These are phyloP conservation scores for Voacanga thouarsii DNA, from an alignment of 257 asterid genomes.

Conservation along the genomic window DNA sequence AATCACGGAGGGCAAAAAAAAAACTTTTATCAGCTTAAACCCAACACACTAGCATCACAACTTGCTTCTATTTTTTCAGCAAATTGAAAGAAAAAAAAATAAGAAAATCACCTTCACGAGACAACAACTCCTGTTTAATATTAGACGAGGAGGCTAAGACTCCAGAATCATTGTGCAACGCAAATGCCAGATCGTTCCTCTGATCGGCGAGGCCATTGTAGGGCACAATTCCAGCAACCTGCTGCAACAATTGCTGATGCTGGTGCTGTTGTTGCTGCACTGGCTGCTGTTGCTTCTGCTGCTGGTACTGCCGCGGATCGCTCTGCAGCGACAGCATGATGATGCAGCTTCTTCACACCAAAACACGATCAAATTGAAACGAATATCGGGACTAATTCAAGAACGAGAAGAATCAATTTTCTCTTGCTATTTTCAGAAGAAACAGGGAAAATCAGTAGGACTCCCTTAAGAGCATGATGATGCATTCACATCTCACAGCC, in stretches of 20 bases:
- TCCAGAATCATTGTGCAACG: constrained; percentile 26
- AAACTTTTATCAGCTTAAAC: neutral
- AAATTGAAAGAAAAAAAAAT: neutral
- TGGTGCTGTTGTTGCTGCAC: constrained; percentile 29
- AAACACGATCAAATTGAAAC: neutral
- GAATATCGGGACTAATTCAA: neutral
- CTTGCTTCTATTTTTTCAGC: neutral
- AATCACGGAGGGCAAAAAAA: neutral
- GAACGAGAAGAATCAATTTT: neutral
- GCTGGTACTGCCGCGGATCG: constrained; percentile 71
- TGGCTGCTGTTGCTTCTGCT: constrained; percentile 50
- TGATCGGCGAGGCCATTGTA: constrained; percentile 23
- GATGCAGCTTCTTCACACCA: neutral
- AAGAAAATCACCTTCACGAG: constrained; percentile 56
- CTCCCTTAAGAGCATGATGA: neutral
- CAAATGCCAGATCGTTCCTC: constrained; percentile 27
- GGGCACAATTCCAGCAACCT: constrained; percentile 18
- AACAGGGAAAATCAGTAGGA: neutral
- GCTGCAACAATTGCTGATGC: constrained; percentile 26
- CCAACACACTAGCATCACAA: too few species aligned
- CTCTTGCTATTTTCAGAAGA: neutral
- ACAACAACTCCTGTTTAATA: constrained; percentile 48
- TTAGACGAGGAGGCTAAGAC: constrained; percentile 32
- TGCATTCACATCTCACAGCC: neutral
- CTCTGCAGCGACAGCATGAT: constrained; percentile 88